These are phyloP conservation scores for Calonectria pseudoturangicola DNA, from an alignment of 2,329 filamentous ascomycete genomes.

Conservation along the genomic window DNA sequence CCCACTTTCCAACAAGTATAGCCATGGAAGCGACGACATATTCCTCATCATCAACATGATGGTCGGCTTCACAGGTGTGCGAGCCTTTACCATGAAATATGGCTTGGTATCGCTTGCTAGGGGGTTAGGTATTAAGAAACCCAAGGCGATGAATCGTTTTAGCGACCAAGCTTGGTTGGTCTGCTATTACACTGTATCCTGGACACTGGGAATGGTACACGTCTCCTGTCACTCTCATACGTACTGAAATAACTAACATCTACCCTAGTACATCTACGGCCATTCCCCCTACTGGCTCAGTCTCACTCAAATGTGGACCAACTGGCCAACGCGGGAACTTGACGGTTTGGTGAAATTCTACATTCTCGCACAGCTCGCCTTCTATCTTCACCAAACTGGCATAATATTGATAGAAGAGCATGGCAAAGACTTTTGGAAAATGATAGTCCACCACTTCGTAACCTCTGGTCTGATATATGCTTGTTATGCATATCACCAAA, in stretches of 20 bases:
- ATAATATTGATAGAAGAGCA: constrained; percentile 96
- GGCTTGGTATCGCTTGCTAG: constrained; percentile 86
- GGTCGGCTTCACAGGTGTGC: constrained; percentile 82
- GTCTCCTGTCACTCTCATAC: neutral
- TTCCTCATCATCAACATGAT: neutral
- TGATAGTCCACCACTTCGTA: constrained; percentile 95
- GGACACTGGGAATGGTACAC: constrained; percentile 88
- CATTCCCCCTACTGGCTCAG: constrained; percentile 87
- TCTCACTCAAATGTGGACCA: constrained; percentile 85
- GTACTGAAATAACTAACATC: neutral
- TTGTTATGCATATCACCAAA: constrained; percentile 91
- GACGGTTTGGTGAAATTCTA: constrained; percentile 88
- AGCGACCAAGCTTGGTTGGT: constrained; percentile 95
- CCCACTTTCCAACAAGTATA: neutral
- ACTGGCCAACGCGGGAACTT: constrained; percentile 88
- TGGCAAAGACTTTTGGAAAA: constrained; percentile 96
- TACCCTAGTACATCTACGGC: constrained; percentile 84
- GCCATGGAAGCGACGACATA: neutral
- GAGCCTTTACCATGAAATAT: constrained; percentile 90
- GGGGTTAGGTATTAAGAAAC: constrained; percentile 81
- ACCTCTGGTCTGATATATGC: constrained; percentile 87
- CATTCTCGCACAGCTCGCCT: constrained; percentile 91
- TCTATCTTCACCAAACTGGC: constrained; percentile 95
- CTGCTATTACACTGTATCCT: constrained; percentile 87
- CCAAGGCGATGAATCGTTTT: constrained; percentile 86